phyloP scores from a whole-genome alignment of 2,329 filamentous ascomycete genomes.

The Tolypocladium guangdongense region DNA sequence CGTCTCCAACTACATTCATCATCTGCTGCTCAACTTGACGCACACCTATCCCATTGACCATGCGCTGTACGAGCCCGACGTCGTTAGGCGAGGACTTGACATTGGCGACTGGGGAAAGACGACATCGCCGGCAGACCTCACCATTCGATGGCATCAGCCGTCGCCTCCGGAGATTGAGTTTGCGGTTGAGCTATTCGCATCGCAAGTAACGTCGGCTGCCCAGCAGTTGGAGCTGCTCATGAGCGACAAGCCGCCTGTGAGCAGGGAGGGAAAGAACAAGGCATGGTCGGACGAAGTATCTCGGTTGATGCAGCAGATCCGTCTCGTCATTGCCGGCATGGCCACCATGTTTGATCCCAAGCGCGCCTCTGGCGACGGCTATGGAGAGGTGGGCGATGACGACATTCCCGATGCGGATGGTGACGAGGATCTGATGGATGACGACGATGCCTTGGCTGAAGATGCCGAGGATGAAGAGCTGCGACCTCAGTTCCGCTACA shows the following conservation, averaged over 20 bases:
- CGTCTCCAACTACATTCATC: slow-evolving; percentile 95
- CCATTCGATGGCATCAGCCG: slow-evolving; percentile 86
- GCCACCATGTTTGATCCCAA: slow-evolving; percentile 80
- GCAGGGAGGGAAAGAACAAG: slow-evolving; percentile 89
- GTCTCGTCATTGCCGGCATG: slow-evolving; percentile 82
- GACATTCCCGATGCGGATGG: slow-evolving; percentile 47
- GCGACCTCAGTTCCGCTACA: slow-evolving; percentile 78
- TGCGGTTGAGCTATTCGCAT: slow-evolving; percentile 79
- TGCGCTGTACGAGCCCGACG: slow-evolving; percentile 71
- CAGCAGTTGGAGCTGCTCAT: slow-evolving; percentile 69
- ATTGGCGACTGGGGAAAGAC: slow-evolving; percentile 75
- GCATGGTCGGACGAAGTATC: slow-evolving; percentile 98
- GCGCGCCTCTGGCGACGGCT: slow-evolving; percentile 47
- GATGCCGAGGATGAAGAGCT: slow-evolving; percentile 71
- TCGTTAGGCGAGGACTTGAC: slow-evolving; percentile 59
- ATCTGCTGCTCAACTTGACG: slow-evolving; percentile 86
- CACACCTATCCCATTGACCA: slow-evolving; percentile 90
- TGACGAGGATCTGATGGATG: slow-evolving; percentile 33
- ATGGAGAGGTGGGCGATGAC: slow-evolving; percentile 30
- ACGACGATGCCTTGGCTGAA: slow-evolving; percentile 45
- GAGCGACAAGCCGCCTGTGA: slow-evolving; percentile 68
- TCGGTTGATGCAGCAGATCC: slow-evolving; percentile 74
- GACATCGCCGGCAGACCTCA: slow-evolving; percentile 64
- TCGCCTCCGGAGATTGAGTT: slow-evolving; percentile 72
- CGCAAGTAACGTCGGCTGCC: slow-evolving; percentile 68